A percentile compares a stretch with the other conserved stretches of the same genome.
Conservation (phyloP, 2,329 filamentous ascomycete genomes). For the Arthrinium phaeospermum region DNA sequence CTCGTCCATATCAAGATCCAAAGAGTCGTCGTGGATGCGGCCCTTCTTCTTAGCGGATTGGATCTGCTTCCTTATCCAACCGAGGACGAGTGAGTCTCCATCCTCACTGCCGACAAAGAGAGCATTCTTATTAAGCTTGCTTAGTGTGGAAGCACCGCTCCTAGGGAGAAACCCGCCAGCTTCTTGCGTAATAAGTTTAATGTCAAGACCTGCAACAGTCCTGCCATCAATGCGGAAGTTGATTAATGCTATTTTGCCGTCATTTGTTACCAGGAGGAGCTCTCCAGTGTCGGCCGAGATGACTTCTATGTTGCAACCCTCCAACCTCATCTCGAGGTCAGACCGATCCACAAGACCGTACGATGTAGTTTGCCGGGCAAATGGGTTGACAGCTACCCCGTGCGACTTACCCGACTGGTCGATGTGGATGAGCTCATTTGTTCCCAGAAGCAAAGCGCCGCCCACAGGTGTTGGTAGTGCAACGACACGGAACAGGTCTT, state of each 20-base stretch:
- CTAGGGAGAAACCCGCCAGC: conserved; percentile 68
- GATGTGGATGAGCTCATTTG: conserved; percentile 91
- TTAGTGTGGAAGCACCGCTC: conserved; percentile 70
- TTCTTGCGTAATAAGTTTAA: conserved; percentile 68
- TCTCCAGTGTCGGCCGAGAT: conserved; percentile 80
- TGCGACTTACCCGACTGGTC: conserved; percentile 95
- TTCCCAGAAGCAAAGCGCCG: conserved; percentile 83
- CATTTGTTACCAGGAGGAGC: conserved; percentile 79
- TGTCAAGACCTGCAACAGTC: conserved; percentile 84
- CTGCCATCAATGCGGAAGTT: conserved; percentile 88
- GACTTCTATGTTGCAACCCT: conserved; percentile 79
- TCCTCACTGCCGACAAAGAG: conserved; percentile 88
- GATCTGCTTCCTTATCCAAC: conserved; percentile 73
- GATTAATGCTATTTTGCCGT: conserved; percentile 76
- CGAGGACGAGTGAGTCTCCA: conserved; percentile 79
- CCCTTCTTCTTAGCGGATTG: conserved; percentile 68
- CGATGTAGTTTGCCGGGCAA: conserved; percentile 80
- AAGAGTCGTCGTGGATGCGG: conserved; percentile 60
- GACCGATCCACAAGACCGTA: conserved; percentile 90
- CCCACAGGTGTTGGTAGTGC: conserved; percentile 86
- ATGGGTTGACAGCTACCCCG: conserved; percentile 90
- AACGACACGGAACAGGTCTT: conserved; percentile 83
- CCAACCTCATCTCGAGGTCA: conserved; percentile 77
- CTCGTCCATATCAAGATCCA: conserved; percentile 57
- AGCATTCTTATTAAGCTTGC: conserved; percentile 68